Percentiles rank a stretch among this genome's conserved stretches.
Conservation (phyloP, 768 basidiomycete genomes). For the Macrolepiota fuliginosa region DNA sequence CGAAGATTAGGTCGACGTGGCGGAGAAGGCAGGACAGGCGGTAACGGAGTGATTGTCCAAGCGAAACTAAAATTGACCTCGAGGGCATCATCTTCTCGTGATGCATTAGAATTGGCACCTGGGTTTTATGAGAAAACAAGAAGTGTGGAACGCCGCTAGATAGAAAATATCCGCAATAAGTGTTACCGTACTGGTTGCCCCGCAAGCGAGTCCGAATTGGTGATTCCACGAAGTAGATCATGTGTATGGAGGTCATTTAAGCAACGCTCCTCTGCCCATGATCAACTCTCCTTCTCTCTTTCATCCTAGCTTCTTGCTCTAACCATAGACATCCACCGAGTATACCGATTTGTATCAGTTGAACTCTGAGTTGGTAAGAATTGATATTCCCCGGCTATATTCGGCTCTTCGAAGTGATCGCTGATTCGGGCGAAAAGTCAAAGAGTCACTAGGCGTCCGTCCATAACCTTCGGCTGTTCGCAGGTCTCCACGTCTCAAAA, state of each 20-base stretch:
- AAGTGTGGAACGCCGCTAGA: background rate
- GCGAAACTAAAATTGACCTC: background rate
- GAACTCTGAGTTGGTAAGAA: background rate
- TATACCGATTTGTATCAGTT: background rate
- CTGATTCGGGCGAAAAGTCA: conserved; percentile 6
- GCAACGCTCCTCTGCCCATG: background rate
- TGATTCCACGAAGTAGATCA: background rate
- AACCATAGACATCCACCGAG: background rate
- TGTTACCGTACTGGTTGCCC: background rate
- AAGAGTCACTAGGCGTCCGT: background rate
- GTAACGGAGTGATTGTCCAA: background rate
- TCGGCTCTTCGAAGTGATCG: conserved; percentile 2
- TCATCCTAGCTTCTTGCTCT: background rate
- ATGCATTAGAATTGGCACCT: background rate
- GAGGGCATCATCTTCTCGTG: background rate
- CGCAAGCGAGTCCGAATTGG: background rate
- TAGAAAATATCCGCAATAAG: background rate
- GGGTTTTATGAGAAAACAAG: background rate
- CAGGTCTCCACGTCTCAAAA: background rate
- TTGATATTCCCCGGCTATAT: background rate
- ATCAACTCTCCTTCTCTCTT: background rate
- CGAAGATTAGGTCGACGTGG: background rate
- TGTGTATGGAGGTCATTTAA: background rate
- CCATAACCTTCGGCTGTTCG: background rate
- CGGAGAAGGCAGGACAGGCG: background rate